Conservation (phyloP, 805 yeast genomes). For the Cyberlindnera misumaiensis region DNA sequence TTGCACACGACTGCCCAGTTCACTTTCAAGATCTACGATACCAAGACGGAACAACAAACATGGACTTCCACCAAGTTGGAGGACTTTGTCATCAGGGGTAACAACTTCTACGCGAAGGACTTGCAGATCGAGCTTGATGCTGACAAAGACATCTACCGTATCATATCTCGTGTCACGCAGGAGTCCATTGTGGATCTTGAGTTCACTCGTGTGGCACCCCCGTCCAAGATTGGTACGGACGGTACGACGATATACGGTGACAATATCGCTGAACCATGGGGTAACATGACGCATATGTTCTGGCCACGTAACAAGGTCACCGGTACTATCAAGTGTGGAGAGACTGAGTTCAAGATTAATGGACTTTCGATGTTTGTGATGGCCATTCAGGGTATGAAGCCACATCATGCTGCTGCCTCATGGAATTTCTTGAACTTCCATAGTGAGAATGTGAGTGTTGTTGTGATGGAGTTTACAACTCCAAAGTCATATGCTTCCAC, state of each 20-base stretch:
- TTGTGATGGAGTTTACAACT: conserved; percentile 92
- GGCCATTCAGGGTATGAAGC: conserved; percentile 99
- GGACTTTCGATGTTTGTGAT: conserved; percentile 72
- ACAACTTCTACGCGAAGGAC: conserved; percentile 74
- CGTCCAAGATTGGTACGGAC: conserved; percentile 84
- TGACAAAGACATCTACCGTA: conserved; percentile 45
- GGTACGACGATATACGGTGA: conserved; percentile 87
- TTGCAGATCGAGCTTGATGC: conserved; percentile 55
- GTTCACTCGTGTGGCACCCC: conserved; percentile 58
- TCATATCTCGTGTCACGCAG: conserved; percentile 58
- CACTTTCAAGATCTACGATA: conserved; percentile 74
- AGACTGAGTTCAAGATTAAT: conserved; percentile 26
- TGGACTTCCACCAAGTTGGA: conserved; percentile 94
- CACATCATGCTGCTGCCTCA: conserved; percentile 95
- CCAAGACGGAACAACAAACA: conserved; percentile 36
- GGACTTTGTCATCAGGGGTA: conserved; percentile 64
- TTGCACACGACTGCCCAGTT: conserved; percentile 88
- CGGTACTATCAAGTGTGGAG: conserved; percentile 51
- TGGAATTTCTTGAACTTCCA: conserved; percentile 95
- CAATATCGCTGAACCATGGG: conserved; percentile 85
- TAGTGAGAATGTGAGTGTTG: conserved; percentile 63
- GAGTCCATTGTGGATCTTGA: conserved; percentile 66
- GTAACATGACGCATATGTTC: conserved; percentile 89
- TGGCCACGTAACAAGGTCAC: conserved; percentile 83
- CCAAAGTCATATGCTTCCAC: conserved; percentile 85